phyloP scores from a whole-genome alignment of 1,284 basidiomycete species.

The Leccinum colubrinum region DNA sequence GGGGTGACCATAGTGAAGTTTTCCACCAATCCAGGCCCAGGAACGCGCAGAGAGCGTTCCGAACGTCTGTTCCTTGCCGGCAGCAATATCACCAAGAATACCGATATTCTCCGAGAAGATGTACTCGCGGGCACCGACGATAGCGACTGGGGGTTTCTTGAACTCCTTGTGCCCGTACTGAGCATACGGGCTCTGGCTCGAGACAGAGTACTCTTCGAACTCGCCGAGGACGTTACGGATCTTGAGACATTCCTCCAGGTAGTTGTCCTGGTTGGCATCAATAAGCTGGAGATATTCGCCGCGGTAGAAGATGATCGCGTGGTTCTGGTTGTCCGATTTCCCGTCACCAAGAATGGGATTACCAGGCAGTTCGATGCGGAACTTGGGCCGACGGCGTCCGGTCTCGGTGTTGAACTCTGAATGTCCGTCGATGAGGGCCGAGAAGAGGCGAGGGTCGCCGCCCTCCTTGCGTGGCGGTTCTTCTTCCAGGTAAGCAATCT shows the following conservation, averaged over 20 bases:
- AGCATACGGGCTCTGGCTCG: slow-evolving; percentile 89
- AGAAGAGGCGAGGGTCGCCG: slow-evolving; percentile 94
- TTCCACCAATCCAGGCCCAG: slow-evolving; percentile 97
- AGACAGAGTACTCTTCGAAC: slow-evolving; percentile 92
- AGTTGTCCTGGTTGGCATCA: slow-evolving; percentile 99
- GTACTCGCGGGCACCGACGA: slow-evolving; percentile 98
- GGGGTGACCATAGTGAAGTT: slow-evolving; percentile 98
- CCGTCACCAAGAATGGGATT: slow-evolving; percentile 99
- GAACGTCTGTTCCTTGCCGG: slow-evolving; percentile 99
- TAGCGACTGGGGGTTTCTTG: slow-evolving; percentile 85
- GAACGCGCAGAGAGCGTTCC: slow-evolving; percentile 95
- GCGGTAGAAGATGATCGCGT: slow-evolving; percentile 98
- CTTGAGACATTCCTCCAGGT: slow-evolving; percentile 99
- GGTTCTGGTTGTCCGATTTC: slow-evolving; percentile 98
- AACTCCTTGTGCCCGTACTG: slow-evolving; percentile 87
- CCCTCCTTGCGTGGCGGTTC: slow-evolving; percentile 93
- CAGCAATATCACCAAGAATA: slow-evolving; percentile 91
- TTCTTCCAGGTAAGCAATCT: slow-evolving; percentile 98
- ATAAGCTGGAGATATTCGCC: slow-evolving; percentile 99
- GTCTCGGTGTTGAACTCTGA: slow-evolving; percentile 92
- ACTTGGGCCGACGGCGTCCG: slow-evolving; percentile 59
- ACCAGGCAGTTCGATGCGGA: slow-evolving; percentile 96
- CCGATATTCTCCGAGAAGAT: slow-evolving; percentile 99
- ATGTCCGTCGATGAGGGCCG: slow-evolving; percentile 95
- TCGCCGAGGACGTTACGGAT: slow-evolving; percentile 98